Percentiles rank a stretch among this genome's conserved stretches.
These are phyloP conservation scores for Ceratobasidium sp. DNA, from an alignment of 1,284 basidiomycete genomes.

Conservation along the genomic window DNA sequence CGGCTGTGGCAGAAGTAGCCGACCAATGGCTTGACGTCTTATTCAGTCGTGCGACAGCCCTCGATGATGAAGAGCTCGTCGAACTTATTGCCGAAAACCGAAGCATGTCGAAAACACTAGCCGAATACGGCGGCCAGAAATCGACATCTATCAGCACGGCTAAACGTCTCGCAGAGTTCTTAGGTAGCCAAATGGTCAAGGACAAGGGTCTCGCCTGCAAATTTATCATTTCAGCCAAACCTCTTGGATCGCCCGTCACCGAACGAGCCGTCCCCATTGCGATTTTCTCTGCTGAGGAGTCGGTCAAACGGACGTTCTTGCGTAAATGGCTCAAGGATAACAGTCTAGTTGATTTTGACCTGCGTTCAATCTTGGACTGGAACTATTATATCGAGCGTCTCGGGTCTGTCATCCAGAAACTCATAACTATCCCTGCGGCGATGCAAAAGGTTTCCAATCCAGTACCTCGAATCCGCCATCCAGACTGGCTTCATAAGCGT, in stretches of 20 bases:
- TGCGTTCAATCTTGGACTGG: slow-evolving; percentile 98
- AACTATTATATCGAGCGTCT: slow-evolving; percentile 98
- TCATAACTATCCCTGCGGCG: slow-evolving; percentile 99
- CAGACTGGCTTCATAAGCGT: slow-evolving; percentile 95
- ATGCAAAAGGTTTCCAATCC: slow-evolving; percentile 98
- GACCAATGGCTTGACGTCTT: slow-evolving; percentile 98
- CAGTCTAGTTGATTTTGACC: slow-evolving; percentile 86
- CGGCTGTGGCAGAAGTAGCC: slow-evolving; percentile 91
- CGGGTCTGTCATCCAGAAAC: slow-evolving; percentile 97
- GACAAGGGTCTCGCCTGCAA: slow-evolving; percentile 99
- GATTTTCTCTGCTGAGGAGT: slow-evolving; percentile 96
- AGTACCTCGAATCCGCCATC: slow-evolving; percentile 94
- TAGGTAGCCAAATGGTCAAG: slow-evolving; percentile 99
- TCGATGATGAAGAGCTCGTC: slow-evolving; percentile 93
- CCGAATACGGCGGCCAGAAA: slow-evolving; percentile 96
- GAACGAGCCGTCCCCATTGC: slow-evolving; percentile 98
- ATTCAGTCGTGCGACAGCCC: slow-evolving; percentile 83
- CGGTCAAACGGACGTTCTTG: slow-evolving; percentile 89
- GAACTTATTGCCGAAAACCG: slow-evolving; percentile 99
- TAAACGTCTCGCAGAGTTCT: slow-evolving; percentile 92
- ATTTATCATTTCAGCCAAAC: slow-evolving; percentile 97
- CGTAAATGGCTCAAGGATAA: slow-evolving; percentile 98
- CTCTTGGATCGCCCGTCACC: slow-evolving; percentile 93
- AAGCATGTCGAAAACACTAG: slow-evolving; percentile 96
- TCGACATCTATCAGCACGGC: slow-evolving; percentile 99